Percentiles rank a stretch among this genome's conserved stretches.
Conservation (phyloP, 148 eudicot genomes). For the Chenopodium formosanum region DNA sequence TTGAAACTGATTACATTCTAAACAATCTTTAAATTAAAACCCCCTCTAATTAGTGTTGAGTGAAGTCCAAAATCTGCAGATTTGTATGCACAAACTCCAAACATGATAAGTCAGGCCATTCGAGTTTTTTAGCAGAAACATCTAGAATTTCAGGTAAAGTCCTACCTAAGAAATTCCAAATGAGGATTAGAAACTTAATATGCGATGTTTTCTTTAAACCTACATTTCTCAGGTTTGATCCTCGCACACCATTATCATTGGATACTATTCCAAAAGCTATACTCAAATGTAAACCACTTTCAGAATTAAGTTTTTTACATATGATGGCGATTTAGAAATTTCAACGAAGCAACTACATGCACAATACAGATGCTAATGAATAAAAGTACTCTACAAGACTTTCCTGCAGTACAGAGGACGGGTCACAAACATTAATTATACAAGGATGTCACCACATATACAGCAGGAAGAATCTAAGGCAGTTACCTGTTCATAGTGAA, state of each 20-base stretch:
- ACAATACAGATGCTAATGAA: neutral
- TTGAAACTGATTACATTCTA: no score
- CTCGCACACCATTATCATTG: neutral
- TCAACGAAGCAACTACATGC: neutral
- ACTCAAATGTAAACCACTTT: neutral
- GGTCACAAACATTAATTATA: neutral
- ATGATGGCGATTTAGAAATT: neutral
- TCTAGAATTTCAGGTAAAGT: neutral
- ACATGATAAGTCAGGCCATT: no score
- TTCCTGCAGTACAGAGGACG: neutral
- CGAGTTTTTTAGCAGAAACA: neutral
- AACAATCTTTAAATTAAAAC: no score
- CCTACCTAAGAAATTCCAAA: neutral
- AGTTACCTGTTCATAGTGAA: slow-evolving; percentile 87
- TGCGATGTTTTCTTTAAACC: neutral
- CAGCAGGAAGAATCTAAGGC: neutral
- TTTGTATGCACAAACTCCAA: no score
- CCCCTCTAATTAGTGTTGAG: no score
- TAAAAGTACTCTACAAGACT: neutral
- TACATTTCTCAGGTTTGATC: neutral
- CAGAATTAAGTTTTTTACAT: neutral
- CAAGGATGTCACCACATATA: neutral
- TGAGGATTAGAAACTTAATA: neutral
- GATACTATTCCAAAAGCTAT: neutral
- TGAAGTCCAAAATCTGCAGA: no score